Percentiles rank a stretch among this genome's conserved stretches.
Conservation (phyloP, 352 stramenopile genomes). For the Phytophthora fragariaefolia region DNA sequence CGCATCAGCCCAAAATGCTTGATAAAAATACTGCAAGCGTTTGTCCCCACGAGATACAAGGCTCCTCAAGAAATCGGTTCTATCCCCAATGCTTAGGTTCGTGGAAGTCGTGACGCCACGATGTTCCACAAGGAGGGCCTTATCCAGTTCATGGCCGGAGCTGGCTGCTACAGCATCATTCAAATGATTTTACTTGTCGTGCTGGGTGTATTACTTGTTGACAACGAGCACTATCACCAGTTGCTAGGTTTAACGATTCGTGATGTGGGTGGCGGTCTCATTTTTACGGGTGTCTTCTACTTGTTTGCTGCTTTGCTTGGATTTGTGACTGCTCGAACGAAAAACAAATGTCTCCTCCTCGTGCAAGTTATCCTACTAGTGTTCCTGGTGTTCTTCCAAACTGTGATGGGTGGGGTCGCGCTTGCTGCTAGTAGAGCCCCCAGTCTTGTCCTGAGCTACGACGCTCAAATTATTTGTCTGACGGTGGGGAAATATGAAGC, state of each 20-base stretch:
- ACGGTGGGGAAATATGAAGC: slow-evolving; percentile 64
- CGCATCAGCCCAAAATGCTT: slow-evolving; percentile 19
- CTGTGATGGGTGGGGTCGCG: slow-evolving; percentile 64
- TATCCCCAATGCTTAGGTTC: slow-evolving; percentile 14
- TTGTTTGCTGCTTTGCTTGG: slow-evolving; percentile 50
- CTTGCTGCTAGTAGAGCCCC: slow-evolving; percentile 41
- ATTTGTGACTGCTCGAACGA: slow-evolving; percentile 58
- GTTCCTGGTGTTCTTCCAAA: slow-evolving; percentile 61
- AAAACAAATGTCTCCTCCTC: slow-evolving; percentile 84
- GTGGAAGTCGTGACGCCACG: neutral
- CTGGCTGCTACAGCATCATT: slow-evolving; percentile 68
- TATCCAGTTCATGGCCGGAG: slow-evolving; percentile 63
- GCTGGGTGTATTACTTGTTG: slow-evolving; percentile 53
- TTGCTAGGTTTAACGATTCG: slow-evolving; percentile 58
- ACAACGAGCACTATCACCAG: slow-evolving; percentile 69
- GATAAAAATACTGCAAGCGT: slow-evolving; percentile 34
- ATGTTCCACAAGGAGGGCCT: slow-evolving; percentile 75
- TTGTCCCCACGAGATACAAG: slow-evolving; percentile 6
- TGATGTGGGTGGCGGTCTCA: slow-evolving; percentile 65
- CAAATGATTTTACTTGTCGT: slow-evolving; percentile 63
- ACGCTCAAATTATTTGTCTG: slow-evolving; percentile 58
- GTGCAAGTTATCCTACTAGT: slow-evolving; percentile 56
- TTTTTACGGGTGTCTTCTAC: slow-evolving; percentile 74
- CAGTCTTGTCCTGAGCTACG: slow-evolving; percentile 33
- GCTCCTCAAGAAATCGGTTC: neutral